Percentiles rank a stretch among this genome's conserved stretches.
Evolutionary conservation across 257 asterid species (phyloP).

Genomic region (Plantago elongata): DNA sequence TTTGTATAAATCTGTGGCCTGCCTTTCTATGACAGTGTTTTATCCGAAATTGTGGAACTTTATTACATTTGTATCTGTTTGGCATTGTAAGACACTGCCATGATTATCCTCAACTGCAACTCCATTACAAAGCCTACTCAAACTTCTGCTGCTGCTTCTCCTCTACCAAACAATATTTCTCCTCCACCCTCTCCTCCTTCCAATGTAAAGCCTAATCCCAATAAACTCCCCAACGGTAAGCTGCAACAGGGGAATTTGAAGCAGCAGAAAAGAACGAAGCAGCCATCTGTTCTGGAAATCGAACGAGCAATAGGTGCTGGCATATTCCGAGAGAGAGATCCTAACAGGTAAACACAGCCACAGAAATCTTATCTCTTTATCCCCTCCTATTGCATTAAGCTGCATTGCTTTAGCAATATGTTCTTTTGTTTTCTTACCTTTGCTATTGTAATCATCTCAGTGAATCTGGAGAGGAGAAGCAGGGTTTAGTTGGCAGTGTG

Average conservation of each 20-base stretch:
- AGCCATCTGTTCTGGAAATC: constrained; percentile 57
- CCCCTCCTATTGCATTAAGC: not conserved
- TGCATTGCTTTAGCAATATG: too few relatives aligned
- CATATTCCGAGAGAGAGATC: constrained; percentile 49
- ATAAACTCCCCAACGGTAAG: not conserved
- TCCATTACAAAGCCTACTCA: constrained; percentile 30
- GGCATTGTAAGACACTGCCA: not conserved
- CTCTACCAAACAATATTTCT: constrained; percentile 32
- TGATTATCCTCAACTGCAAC: constrained; percentile 41
- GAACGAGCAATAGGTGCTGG: constrained; percentile 87
- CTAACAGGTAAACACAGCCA: constrained; percentile 31
- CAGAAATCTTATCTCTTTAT: not conserved
- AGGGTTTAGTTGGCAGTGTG: constrained; percentile 36
- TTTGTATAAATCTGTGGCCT: not conserved
- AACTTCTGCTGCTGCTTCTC: constrained; percentile 38
- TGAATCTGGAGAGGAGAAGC: constrained; percentile 26
- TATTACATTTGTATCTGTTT: not conserved
- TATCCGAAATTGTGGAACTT: not conserved
- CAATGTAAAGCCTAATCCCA: constrained; percentile 25
- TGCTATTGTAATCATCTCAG: constrained; percentile 17
- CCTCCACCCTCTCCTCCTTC: constrained; percentile 20
- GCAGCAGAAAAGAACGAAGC: constrained; percentile 27
- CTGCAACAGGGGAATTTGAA: constrained; percentile 12
- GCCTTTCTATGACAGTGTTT: not conserved
- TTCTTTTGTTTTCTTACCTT: too few relatives aligned